Evolutionary conservation across 331 rosid species (phyloP).

Genomic region (Saraca asoca): DNA sequence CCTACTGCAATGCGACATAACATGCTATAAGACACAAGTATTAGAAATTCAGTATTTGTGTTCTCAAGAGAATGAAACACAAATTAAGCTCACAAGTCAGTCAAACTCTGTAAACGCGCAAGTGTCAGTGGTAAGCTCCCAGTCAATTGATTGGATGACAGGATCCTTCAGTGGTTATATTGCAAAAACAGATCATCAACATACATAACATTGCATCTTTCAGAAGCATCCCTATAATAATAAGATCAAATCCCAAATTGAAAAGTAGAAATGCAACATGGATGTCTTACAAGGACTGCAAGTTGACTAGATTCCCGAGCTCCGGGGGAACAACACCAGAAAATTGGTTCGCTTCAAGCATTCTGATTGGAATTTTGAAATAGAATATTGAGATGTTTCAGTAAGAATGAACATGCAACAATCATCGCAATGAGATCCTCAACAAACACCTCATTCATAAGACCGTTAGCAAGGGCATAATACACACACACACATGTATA

Average conservation of each 20-base stretch:
- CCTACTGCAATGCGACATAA: conserved; percentile 61
- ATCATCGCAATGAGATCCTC: no score
- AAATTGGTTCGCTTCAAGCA: conserved; percentile 71
- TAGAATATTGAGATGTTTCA: neutral
- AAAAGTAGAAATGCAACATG: conserved; percentile 21
- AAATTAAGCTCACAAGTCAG: conserved; percentile 57
- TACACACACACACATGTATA: no score
- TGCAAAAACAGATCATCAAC: conserved; percentile 24
- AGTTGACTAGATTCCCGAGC: conserved; percentile 64
- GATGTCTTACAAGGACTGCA: conserved; percentile 60
- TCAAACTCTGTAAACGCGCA: conserved; percentile 53
- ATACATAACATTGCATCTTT: conserved; percentile 26
- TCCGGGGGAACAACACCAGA: conserved; percentile 60
- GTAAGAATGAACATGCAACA: no score
- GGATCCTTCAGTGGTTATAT: conserved; percentile 48
- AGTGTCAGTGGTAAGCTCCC: conserved; percentile 67
- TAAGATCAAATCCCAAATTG: conserved; percentile 16
- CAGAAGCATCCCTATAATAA: conserved; percentile 13
- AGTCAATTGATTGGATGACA: conserved; percentile 74
- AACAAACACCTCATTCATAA: no score
- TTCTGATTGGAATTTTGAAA: conserved; percentile 38
- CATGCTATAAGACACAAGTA: conserved; percentile 7
- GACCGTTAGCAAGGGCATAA: no score
- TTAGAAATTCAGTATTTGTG: conserved; percentile 6
- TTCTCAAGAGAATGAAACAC: conserved; percentile 16